phyloP scores from a whole-genome alignment of 441 rosid species.

The Croton laevigatus region DNA sequence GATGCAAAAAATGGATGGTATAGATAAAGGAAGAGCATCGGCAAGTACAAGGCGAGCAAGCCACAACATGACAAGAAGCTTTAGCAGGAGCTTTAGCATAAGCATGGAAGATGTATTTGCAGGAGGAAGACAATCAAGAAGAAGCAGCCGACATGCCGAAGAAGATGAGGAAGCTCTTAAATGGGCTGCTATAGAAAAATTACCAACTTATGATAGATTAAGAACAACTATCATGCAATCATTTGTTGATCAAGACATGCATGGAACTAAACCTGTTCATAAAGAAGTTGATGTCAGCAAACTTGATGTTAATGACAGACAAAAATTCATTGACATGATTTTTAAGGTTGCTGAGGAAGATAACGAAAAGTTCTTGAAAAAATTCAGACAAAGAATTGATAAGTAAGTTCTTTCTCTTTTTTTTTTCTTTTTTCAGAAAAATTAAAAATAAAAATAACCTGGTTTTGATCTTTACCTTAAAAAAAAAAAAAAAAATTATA shows the following conservation, averaged over 20 bases:
- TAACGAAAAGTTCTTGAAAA: constrained; percentile 54
- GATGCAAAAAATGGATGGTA: constrained; percentile 24
- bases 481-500: no score
- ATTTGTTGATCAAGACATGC: constrained; percentile 33
- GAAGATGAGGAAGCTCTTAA: constrained; percentile 87
- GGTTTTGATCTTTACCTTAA: no score
- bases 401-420: constrained; percentile 34
- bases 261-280: constrained; percentile 28
- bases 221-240: constrained; percentile 62
- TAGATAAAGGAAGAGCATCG: constrained; percentile 24
- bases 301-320: constrained; percentile 56
- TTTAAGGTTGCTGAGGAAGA: constrained; percentile 76
- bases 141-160: constrained; percentile 36
- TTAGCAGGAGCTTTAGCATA: constrained; percentile 55
- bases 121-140: constrained; percentile 38
- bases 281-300: constrained; percentile 63
- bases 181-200: constrained; percentile 90
- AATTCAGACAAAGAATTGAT: constrained; percentile 60
- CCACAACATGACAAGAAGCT: constrained; percentile 42
- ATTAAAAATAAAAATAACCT: no score
- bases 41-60: constrained; percentile 28
- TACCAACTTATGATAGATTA: constrained; percentile 70
- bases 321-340: constrained; percentile 52
- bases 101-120: constrained; percentile 54
- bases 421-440: no score